Percentiles rank a stretch among this genome's conserved stretches.
phyloP scores from a whole-genome alignment of 2,329 filamentous ascomycete species.

The Pseudogymnoascus sp. region DNA sequence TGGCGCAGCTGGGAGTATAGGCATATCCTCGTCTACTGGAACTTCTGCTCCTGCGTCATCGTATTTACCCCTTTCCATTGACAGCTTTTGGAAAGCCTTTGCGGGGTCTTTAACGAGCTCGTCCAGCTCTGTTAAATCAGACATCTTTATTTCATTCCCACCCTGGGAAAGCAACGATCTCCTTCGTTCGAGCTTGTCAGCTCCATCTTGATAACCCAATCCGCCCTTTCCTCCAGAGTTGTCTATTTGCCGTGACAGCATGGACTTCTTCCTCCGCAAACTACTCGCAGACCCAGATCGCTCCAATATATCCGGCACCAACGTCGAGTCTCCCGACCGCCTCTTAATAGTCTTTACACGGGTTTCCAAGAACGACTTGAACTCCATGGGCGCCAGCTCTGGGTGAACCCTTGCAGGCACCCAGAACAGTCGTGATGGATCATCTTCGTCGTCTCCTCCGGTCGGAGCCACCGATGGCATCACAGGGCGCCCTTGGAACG shows the following conservation, averaged over 20 bases:
- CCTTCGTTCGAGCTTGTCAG: constrained; percentile 70
- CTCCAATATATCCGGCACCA: constrained; percentile 47
- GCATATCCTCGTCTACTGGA: constrained; percentile 60
- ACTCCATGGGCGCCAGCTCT: constrained; percentile 89
- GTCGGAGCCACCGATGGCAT: constrained; percentile 67
- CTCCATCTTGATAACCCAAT: constrained; percentile 72
- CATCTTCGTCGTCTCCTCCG: constrained; percentile 73
- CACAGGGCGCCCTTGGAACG: constrained; percentile 57
- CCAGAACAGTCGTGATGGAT: constrained; percentile 86
- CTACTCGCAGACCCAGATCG: constrained; percentile 50
- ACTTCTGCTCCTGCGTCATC: constrained; percentile 31
- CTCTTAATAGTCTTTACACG: constrained; percentile 84
- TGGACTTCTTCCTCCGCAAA: constrained; percentile 83
- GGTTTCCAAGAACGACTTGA: constrained; percentile 93
- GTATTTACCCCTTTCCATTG: constrained; percentile 30
- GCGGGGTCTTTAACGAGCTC: constrained; percentile 75
- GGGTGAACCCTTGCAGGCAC: constrained; percentile 91
- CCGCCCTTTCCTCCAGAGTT: constrained; percentile 52
- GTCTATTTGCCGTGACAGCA: constrained; percentile 88
- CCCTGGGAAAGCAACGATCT: constrained; percentile 53
- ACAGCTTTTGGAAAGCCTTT: constrained; percentile 62
- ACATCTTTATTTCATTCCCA: constrained; percentile 53
- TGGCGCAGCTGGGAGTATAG: constrained; percentile 71
- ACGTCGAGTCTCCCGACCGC: constrained; percentile 67
- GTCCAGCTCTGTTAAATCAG: constrained; percentile 62